Evolutionary conservation across 2,329 filamentous ascomycete genomes (phyloP), one percentile per base, ranked within the genome.

Genomic region (Epichloe amarillans): DNA sequence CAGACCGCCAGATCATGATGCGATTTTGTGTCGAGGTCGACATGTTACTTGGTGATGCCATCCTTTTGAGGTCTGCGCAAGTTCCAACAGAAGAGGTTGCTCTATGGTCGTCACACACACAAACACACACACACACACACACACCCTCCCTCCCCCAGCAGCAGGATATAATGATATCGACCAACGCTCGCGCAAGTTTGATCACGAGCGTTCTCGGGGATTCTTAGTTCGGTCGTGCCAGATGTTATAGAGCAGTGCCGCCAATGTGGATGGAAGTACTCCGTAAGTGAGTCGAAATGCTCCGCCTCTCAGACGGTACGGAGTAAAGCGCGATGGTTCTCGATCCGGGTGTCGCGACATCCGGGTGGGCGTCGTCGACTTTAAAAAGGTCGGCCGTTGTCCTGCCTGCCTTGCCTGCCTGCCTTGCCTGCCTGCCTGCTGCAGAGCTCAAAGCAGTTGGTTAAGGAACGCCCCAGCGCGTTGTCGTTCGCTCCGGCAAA

Each of bases 1-100:
- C 75, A 49, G 63, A 63, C 50, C 71, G 70, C 75, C 75, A 79
- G 53, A 72, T 66, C 52, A 72, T 62, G 55, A 78, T 74, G 60
- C 69, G 68, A 46, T 45, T 52, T 23, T 53, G 49, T 14, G 52
- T 51, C n/a, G 52, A 49, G 21, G 49, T 46, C 3, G 52, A 53
- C 12, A 53, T 46, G 46, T 23, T 51, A 15, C 17, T 38, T 39
- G 35, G 21, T 19, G 42, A 38, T 19, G 41, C 23, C 41, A 40
- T 50, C 39, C 14, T 45, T 36, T 11, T 26, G 26, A 11, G 26
- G 8, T 30, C 10, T 30, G 26, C 26, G 26, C 26, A 30, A 42
- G 11, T 26, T 23, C 17, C 19, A 3, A 42, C 40, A 26, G 11
- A 10, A 30, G 26, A 30, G 8, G 10, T 30, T 30, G 26, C 8